Base-by-base conservation (phyloP, 305 asterid species). In the Fraxinus velutina region DNA sequence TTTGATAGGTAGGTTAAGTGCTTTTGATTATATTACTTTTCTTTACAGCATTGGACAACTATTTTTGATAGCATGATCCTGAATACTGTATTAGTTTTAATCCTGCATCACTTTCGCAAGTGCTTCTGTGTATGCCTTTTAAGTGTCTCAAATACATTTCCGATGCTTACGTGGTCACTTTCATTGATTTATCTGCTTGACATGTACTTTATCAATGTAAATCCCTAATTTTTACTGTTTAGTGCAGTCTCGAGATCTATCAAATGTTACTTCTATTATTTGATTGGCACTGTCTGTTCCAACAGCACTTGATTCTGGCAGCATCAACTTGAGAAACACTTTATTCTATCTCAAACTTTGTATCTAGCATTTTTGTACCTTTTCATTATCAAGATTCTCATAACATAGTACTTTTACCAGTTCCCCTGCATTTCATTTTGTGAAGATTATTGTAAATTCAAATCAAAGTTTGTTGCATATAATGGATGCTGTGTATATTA, bases 401-500 rank as follows among this genome's bases (percentile, higher is more conserved):
- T 47, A 47, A 29, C 3, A 34, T 22, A 0, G 10, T 27, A 62
- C 39, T 78, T 64, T 73, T 32, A 27, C 44, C 73, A 34, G 21
- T 79, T n/a, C 73, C 55, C 78, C 71, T 70, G 42, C 37, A n/a
- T 27, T 44, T 79, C 78, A 55, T 62, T 78, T 19, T 70, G 15
- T 60, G 42, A 62, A 21, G 80, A 42, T 72, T 75, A 44, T 75
- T 79, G 32, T 33, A 33, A 80, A 73, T 68, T 74, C 47, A 57
- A 50, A 30, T 72, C 57, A 44, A 34, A 27, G 72, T 78, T 77
- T 82, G 75, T 82, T 77, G 29, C 15, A 33, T 70, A 52, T 68
- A 79, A 32, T 64, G 77, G 82, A 79, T 79, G 79, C 73, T 37
- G 73, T 57, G 71, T 71, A 33, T 78, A 39, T 66, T 29, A 73